Base-by-base conservation (phyloP, 176 grass and related monocot species). In the Hsuehochloa calcarea region DNA sequence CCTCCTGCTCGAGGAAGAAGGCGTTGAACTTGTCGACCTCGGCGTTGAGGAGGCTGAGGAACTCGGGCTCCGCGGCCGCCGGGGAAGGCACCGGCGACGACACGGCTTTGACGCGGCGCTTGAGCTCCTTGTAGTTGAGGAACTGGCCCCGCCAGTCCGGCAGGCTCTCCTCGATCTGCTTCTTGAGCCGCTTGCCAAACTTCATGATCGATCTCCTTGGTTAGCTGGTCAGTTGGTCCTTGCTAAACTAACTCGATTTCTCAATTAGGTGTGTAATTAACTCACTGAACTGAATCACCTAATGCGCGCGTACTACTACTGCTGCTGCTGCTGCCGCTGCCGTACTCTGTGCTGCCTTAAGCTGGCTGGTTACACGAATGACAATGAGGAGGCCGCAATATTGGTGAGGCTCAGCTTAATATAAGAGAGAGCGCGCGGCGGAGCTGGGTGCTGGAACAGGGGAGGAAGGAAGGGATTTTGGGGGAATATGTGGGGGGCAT, bases 1-100 rank as follows among this genome's bases (percentile, higher is more conserved):
- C 95, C 82, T 97, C 95, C 81, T 91, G 92, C 86, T 97, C 95
- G 40, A 94, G 82, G 88, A 94, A 97, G 88, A 97, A 97, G 35
- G 86, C 74, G 77, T 97, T 97, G 63, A 97, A 88, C 88, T 94
- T 94, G n/a, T 97, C 95, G 45, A 97, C 78, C 87, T 97, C 95
- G 69, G 87, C 87, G 85, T 97, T 20, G 71, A 97, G 86, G 35
- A 97, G 86, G 8, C 72, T 15, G 62, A 97, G 80, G 81, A 97
- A 97, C 22, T 79, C 78, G 19, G 84, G 83, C 80, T 94, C 90
- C 19, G 85, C 91, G 56, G 47, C 64, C 10, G 88, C 70, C 52
- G 52, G 55, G 45, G 44, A 82, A 1, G 90, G 60, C 26, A 63
- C 37, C n/a, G 61, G 29, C 13, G 90, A 59, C 35, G 90, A 89